Base-by-base conservation (phyloP, 2,329 filamentous ascomycete genomes). In the Beauveria sp. region DNA sequence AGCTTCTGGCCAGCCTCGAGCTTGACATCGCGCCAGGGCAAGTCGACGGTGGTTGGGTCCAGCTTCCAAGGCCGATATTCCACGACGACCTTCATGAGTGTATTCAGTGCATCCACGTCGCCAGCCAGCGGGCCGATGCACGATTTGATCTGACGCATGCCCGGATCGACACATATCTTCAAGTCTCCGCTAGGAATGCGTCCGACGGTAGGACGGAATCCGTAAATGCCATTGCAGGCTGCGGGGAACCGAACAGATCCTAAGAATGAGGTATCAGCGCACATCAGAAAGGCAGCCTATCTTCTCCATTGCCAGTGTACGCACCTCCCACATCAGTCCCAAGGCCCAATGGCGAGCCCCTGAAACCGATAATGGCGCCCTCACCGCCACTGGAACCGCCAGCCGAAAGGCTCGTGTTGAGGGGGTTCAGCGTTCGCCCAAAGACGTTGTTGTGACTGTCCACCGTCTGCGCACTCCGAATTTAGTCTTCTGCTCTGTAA, bases 361-460 rank as follows among this genome's bases (percentile, higher is more conserved):
- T 65, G 61, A 87, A 79, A 0, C 75, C 74, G 40, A 88, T 78
- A 6, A 88, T 73, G 1, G 85, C 85, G 5, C 79, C 79, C 67
- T 88, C 86, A 50, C 86, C 86, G 3, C 86, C 86, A 34, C 81
- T 82, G 4, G 78, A 81, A 6, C 86, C 86, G 7, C 86, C 86
- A 0, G 83, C 79, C 0, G 80, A 83, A 28, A 83, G 75, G 22
- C 76, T 74, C 6, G 81, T 76, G 62, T 86, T 86, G 55, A 78
- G 71, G 0, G 86, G 85, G 66, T 86, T 87, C 40, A 86, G 70
- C 0, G 81, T 81, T 24, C 81, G 78, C 2, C 83, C 84, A 63
- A 81, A 83, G 42, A 86, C 70, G 66, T 88, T 87, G 65, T 71
- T 71, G 18, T 67, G 63, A 0, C 69, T 68, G 28, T 71, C 70